Percentiles rank a stretch among this genome's conserved stretches.
Conservation (phyloP, 2,329 filamentous ascomycete genomes). For the Xylaria sp. region DNA sequence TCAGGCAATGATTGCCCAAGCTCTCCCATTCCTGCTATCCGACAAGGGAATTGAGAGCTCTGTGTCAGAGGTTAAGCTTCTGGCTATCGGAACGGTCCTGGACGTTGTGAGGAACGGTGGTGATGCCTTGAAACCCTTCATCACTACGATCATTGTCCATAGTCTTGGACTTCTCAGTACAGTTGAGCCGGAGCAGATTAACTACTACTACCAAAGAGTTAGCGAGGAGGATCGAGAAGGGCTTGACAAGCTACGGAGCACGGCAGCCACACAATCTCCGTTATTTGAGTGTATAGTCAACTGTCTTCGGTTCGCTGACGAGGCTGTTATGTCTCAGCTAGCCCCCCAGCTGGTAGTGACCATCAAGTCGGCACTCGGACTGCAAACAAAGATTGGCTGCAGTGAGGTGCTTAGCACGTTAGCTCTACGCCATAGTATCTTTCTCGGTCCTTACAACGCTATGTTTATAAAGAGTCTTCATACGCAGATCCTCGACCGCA, state of each 20-base stretch:
- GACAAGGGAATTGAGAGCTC: constrained; percentile 87
- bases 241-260: constrained; percentile 85
- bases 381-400: constrained; percentile 93
- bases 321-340: constrained; percentile 74
- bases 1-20: constrained; percentile 80
- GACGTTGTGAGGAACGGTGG: constrained; percentile 90
- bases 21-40: constrained; percentile 88
- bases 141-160: constrained; percentile 80
- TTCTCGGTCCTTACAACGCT: constrained; percentile 77
- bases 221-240: constrained; percentile 86
- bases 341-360: constrained; percentile 74
- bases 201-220: constrained; percentile 90
- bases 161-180: constrained; percentile 84
- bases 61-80: constrained; percentile 83
- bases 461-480: constrained; percentile 78
- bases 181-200: constrained; percentile 86
- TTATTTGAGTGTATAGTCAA: constrained; percentile 92
- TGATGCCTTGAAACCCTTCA: constrained; percentile 77
- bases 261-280: constrained; percentile 81
- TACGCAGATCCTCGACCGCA: constrained; percentile 85
- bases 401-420: constrained; percentile 84
- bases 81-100: constrained; percentile 82
- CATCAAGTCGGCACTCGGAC: constrained; percentile 84
- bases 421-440: constrained; percentile 75
- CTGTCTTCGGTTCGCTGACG: constrained; percentile 83